Conservation (phyloP, 129 eudicot species). For the Helianthus tuberosus region DNA sequence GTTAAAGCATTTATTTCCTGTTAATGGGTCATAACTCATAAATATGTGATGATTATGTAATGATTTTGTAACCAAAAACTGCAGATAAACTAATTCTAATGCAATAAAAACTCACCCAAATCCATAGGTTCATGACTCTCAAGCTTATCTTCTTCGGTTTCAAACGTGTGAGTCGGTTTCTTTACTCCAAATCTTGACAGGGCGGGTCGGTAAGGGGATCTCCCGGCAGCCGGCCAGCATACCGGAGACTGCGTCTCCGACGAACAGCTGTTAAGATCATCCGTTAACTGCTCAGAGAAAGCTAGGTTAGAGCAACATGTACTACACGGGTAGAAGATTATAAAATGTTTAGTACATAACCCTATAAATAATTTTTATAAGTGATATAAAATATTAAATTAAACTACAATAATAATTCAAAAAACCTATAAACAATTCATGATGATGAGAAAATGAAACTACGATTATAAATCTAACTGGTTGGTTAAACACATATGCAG, state of each 20-base stretch:
- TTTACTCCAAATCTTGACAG: constrained; percentile 58
- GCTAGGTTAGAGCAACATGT: too few relatives aligned
- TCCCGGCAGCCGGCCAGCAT: constrained; percentile 61
- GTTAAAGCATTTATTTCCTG: too few relatives aligned
- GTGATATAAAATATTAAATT: too few relatives aligned
- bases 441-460: too few relatives aligned
- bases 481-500: too few relatives aligned
- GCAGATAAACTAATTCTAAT: neutral
- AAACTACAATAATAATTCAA: too few relatives aligned
- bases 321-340: too few relatives aligned
- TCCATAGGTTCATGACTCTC: constrained; percentile 44
- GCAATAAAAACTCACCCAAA: constrained; percentile 39
- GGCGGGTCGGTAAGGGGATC: constrained; percentile 57
- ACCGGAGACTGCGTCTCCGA: constrained; percentile 64
- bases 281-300: constrained; percentile 65
- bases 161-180: constrained; percentile 37
- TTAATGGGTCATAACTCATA: too few relatives aligned
- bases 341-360: too few relatives aligned
- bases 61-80: neutral
- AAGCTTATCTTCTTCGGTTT: constrained; percentile 40
- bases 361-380: too few relatives aligned
- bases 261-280: constrained; percentile 60
- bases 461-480: too few relatives aligned
- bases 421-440: too few relatives aligned
- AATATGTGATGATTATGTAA: constrained; percentile 14